Percentiles rank a stretch among this genome's conserved stretches.
These are phyloP conservation scores for Xylaria grammica DNA, from an alignment of 495 filamentous ascomycete genomes.

Conservation along the genomic window DNA sequence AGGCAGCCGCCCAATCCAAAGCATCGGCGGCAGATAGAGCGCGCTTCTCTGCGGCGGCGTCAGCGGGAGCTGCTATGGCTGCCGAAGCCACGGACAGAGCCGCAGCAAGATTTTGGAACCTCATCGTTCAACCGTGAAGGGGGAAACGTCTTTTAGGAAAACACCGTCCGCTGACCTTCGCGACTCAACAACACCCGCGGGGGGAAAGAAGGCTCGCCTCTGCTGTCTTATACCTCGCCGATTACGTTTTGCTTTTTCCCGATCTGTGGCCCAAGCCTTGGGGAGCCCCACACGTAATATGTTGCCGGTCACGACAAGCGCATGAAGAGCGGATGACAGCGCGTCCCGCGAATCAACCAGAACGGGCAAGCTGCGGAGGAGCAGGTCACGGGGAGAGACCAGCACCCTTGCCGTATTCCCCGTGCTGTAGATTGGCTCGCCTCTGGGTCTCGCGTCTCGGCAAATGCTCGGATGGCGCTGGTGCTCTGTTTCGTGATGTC, in stretches of 20 bases:
- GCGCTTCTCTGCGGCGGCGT: constrained; percentile 19
- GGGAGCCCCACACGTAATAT: constrained; percentile 14
- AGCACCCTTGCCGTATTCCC: constrained; percentile 27
- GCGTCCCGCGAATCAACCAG: constrained; percentile 23
- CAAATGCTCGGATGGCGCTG: constrained; percentile 66
- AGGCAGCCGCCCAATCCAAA: constrained; percentile 58
- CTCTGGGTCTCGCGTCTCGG: constrained; percentile 43
- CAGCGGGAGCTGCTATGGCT: constrained; percentile 12
- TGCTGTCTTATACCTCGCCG: constrained; percentile 17
- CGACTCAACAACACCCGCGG: neutral
- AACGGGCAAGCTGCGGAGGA: constrained; percentile 37
- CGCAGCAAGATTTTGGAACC: constrained; percentile 19
- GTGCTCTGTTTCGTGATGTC: constrained; percentile 17
- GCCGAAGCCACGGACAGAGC: constrained; percentile 13
- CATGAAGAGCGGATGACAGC: constrained; percentile 9
- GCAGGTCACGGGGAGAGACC: constrained; percentile 18
- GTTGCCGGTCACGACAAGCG: neutral
- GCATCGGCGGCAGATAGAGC: constrained; percentile 27
- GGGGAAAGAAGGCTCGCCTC: neutral
- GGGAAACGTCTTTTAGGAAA: neutral
- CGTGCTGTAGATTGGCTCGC: constrained; percentile 26
- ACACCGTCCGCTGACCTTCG: neutral
- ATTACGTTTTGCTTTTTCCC: neutral
- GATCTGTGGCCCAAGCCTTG: neutral
- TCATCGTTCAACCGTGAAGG: constrained; percentile 3